Conservation (phyloP, 176 grass and related monocot genomes). For the Pharus latifolius region DNA sequence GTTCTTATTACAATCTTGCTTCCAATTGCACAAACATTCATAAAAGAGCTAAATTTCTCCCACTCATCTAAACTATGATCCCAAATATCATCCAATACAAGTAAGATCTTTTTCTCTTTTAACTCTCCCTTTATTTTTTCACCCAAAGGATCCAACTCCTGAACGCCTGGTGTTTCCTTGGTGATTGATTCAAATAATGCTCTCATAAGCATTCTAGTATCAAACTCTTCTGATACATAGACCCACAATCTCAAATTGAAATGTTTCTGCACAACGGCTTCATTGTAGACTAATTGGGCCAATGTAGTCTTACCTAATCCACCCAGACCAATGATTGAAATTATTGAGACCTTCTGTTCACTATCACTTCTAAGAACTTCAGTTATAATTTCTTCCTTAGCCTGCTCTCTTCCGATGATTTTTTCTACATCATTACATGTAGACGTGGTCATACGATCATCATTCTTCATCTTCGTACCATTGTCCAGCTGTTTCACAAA, state of each 20-base stretch:
- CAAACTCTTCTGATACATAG: constrained; percentile 3
- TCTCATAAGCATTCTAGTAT: neutral
- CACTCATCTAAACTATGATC: neutral
- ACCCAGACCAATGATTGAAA: constrained; percentile 9
- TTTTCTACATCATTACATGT: neutral
- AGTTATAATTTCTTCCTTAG: neutral
- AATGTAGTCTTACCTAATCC: constrained; percentile 28
- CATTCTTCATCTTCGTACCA: too few species aligned
- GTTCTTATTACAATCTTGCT: constrained; percentile 35
- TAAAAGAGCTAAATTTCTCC: neutral
- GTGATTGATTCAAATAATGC: neutral
- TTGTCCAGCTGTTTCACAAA: too few species aligned
- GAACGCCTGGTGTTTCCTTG: neutral
- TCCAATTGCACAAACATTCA: neutral
- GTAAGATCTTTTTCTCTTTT: neutral
- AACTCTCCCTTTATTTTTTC: neutral
- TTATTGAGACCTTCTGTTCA: neutral
- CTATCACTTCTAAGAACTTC: neutral
- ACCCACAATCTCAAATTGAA: constrained; percentile 3
- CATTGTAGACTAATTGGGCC: neutral
- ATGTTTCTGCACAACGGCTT: neutral
- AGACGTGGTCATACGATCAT: too few species aligned
- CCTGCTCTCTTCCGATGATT: neutral
- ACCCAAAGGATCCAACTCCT: neutral
- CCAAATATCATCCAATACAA: constrained; percentile 35